A percentile compares a stretch with the other conserved stretches of the same genome.
Conservation (phyloP, 805 yeast genomes). For the Candida railenensis region DNA sequence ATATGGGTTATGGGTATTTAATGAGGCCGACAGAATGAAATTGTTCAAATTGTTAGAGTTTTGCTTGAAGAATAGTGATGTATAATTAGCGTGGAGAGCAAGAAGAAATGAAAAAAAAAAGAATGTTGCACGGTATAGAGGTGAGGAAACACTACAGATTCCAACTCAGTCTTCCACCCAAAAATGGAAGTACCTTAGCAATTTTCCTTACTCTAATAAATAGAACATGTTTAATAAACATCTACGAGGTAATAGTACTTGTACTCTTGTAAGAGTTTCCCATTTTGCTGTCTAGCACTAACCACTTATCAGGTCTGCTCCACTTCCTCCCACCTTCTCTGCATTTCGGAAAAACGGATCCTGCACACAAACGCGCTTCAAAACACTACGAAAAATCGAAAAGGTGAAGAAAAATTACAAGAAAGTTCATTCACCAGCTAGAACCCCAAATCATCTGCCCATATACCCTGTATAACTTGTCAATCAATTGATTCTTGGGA, state of each 20-base stretch:
- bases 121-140: background rate
- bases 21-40: slow-evolving; percentile 62
- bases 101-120: background rate
- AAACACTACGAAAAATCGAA: background rate
- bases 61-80: slow-evolving; percentile 33
- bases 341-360: too few species aligned
- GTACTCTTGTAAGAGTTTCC: too few species aligned
- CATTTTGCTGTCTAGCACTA: too few species aligned
- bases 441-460: background rate
- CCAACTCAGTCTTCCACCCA: too few species aligned
- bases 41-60: slow-evolving; percentile 47
- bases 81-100: background rate
- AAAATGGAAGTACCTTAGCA: too few species aligned
- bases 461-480: background rate
- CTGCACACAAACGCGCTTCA: background rate
- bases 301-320: too few species aligned
- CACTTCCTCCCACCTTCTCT: too few species aligned
- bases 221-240: too few species aligned
- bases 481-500: background rate
- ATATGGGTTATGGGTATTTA: slow-evolving; percentile 77
- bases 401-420: background rate
- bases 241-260: too few species aligned
- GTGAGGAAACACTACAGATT: too few species aligned
- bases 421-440: background rate
- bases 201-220: too few species aligned